A percentile compares a stretch with the other conserved stretches of the same genome.
phyloP scores from a whole-genome alignment of 1,284 basidiomycete species.

The Cutaneotrichosporon spelunceum region DNA sequence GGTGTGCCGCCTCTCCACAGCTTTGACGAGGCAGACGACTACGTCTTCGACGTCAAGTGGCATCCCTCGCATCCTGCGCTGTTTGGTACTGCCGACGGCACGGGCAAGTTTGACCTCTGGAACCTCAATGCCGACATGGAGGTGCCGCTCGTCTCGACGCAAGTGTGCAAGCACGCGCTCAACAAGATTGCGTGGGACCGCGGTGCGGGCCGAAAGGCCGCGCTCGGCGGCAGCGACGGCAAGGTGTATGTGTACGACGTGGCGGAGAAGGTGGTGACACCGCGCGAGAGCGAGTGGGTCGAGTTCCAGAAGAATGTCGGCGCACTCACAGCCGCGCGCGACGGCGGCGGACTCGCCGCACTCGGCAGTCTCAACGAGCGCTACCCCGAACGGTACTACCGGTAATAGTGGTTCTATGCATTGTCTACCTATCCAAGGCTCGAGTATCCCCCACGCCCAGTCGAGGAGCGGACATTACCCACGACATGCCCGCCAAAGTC shows the following conservation, averaged over 20 bases:
- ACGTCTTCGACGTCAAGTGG: slow-evolving; percentile 99
- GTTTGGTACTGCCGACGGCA: slow-evolving; percentile 90
- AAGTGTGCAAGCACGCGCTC: slow-evolving; percentile 67
- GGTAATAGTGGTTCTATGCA: not conserved
- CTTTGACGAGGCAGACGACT: slow-evolving; percentile 95
- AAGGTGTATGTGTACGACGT: slow-evolving; percentile 90
- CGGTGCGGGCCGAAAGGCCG: slow-evolving; percentile 65
- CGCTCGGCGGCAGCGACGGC: slow-evolving; percentile 86
- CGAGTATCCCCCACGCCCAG: slow-evolving; percentile 42
- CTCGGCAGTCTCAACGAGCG: not conserved
- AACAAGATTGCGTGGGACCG: slow-evolving; percentile 95
- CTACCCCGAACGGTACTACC: slow-evolving; percentile 9
- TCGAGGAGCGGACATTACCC: slow-evolving; percentile 34
- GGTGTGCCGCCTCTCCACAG: slow-evolving; percentile 71
- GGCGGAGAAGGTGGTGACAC: slow-evolving; percentile 73
- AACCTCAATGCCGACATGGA: slow-evolving; percentile 93
- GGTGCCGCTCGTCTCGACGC: slow-evolving; percentile 49
- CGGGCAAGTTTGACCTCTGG: slow-evolving; percentile 93
- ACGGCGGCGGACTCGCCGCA: slow-evolving; percentile 3
- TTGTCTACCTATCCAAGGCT: slow-evolving; percentile 13
- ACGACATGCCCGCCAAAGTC: slow-evolving; percentile 47
- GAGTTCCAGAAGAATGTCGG: slow-evolving; percentile 76
- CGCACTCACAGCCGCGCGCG: slow-evolving; percentile 24
- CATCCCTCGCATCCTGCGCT: slow-evolving; percentile 90
- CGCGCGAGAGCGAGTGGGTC: slow-evolving; percentile 81